Evolutionary conservation across 2,329 filamentous ascomycete species (phyloP).

Genomic region (Sporothrix schenckii): DNA sequence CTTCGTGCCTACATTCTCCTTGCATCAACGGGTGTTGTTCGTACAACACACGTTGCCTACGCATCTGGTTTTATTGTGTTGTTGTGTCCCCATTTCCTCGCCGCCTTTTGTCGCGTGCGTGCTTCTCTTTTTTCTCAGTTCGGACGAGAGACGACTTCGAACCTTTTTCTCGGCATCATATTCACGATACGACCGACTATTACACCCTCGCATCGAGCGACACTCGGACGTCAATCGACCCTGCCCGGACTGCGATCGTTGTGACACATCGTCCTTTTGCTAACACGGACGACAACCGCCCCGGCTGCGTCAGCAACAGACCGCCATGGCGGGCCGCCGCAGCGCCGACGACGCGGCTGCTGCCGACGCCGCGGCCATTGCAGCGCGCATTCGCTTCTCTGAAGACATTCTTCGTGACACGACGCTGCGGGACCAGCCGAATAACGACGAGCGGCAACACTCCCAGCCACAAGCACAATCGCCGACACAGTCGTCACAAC

Average conservation of each 20-base stretch:
- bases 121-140: not conserved
- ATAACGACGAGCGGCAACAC: conserved; percentile 5
- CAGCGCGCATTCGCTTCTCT: conserved; percentile 39
- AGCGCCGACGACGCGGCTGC: conserved; percentile 27
- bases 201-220: not conserved
- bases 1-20: conserved; percentile 14
- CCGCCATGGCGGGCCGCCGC: conserved; percentile 34
- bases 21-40: not conserved
- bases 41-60: not conserved
- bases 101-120: conserved; percentile 16
- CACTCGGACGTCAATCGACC: not conserved
- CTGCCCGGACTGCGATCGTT: not conserved
- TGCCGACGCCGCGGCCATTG: conserved; percentile 22
- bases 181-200: not conserved
- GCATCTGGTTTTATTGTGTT: not conserved
- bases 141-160: not conserved
- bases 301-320: not conserved
- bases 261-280: not conserved
- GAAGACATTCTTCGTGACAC: conserved; percentile 36
- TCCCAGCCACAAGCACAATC: conserved; percentile 17
- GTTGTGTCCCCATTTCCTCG: not conserved
- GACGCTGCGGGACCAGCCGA: not conserved
- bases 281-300: not conserved
- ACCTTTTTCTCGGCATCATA: not conserved
- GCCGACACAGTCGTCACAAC: conserved; percentile 6